Percentiles rank a stretch among this genome's conserved stretches.
These are phyloP conservation scores for Mycena metata DNA, from an alignment of 768 basidiomycete species.

Conservation along the genomic window DNA sequence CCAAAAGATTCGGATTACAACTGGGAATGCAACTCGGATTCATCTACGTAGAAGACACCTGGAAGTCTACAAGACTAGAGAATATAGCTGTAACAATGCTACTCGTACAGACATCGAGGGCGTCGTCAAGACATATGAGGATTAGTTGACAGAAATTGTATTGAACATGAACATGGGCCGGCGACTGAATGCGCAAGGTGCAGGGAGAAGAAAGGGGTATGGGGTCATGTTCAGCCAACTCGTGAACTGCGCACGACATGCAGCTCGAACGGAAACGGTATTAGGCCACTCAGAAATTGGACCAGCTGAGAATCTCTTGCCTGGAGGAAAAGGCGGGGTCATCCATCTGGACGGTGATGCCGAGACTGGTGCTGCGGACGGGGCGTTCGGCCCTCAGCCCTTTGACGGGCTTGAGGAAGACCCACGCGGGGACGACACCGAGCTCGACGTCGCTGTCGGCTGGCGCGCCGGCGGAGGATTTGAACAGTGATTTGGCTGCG, in stretches of 20 bases:
- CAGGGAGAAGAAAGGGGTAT: neutral
- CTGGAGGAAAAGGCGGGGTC: slow-evolving; percentile 54
- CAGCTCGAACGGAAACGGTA: neutral
- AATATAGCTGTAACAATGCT: neutral
- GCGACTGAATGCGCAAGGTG: neutral
- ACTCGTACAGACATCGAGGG: neutral
- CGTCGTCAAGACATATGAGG: slow-evolving; percentile 33
- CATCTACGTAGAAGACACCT: slow-evolving; percentile 21
- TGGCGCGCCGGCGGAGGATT: slow-evolving; percentile 40
- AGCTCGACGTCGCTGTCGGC: slow-evolving; percentile 65
- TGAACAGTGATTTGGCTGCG: slow-evolving; percentile 57
- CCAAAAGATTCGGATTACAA: too few species aligned
- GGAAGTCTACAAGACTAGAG: slow-evolving; percentile 18
- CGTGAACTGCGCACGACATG: neutral
- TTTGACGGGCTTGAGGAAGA: slow-evolving; percentile 74
- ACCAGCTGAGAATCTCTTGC: slow-evolving; percentile 76
- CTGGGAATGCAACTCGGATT: neutral
- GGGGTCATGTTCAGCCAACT: slow-evolving; percentile 8
- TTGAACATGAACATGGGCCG: neutral
- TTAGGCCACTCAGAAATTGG: slow-evolving; percentile 64
- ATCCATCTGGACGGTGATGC: slow-evolving; percentile 70
- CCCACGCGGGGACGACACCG: slow-evolving; percentile 84
- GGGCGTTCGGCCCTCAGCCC: slow-evolving; percentile 75
- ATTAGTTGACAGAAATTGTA: too few species aligned
- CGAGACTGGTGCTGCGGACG: slow-evolving; percentile 72